Conservation (phyloP, 345 rosid genomes). For the Arabis hirsuta region DNA sequence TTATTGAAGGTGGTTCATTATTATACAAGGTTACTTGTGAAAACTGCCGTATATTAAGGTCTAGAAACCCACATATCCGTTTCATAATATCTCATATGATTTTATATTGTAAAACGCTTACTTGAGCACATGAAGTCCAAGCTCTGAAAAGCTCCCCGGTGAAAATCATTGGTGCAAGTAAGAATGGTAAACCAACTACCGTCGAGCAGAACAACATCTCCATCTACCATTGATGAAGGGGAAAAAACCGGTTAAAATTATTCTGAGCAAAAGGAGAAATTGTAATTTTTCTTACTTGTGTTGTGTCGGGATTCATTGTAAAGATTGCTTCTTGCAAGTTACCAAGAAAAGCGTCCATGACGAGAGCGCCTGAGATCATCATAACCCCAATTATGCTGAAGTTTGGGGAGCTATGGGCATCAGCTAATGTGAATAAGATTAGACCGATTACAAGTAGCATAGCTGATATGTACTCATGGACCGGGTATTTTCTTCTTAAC, state of each 20-base stretch:
- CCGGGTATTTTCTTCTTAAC: slow-evolving; percentile 74
- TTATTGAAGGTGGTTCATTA: slow-evolving; percentile 9
- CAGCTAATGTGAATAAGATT: slow-evolving; percentile 84
- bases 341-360: slow-evolving; percentile 87
- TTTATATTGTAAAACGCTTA: slow-evolving; percentile 33
- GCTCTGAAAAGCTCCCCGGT: slow-evolving; percentile 86
- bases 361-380: slow-evolving; percentile 76
- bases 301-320: slow-evolving; percentile 80
- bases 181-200: slow-evolving; percentile 76
- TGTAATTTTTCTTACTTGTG: slow-evolving; percentile 56
- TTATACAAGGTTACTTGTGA: background rate
- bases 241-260: background rate
- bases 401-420: slow-evolving; percentile 80
- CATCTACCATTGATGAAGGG: slow-evolving; percentile 50
- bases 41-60: background rate
- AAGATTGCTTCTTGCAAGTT: slow-evolving; percentile 95
- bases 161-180: slow-evolving; percentile 77
- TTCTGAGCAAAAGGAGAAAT: background rate
- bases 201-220: slow-evolving; percentile 91
- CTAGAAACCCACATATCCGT: background rate
- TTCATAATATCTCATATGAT: background rate
- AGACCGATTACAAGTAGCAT: slow-evolving; percentile 73
- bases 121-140: slow-evolving; percentile 80
- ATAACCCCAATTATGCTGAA: slow-evolving; percentile 71
- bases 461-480: slow-evolving; percentile 79